Conservation (phyloP, 345 rosid species). For the Eucalyptus cloeziana region DNA sequence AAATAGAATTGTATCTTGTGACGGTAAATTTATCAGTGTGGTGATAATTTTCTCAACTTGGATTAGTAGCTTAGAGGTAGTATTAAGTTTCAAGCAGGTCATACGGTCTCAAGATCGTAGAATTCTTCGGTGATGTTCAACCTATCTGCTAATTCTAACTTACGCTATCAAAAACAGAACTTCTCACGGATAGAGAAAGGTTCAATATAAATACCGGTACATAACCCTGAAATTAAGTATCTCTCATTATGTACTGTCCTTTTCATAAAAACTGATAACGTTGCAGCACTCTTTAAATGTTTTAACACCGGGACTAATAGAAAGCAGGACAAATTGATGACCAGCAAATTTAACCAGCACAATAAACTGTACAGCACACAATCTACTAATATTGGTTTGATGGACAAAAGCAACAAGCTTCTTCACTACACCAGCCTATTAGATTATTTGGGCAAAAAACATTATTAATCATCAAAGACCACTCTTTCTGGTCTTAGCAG, state of each 20-base stretch:
- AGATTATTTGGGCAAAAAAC: neutral
- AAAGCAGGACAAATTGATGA: neutral
- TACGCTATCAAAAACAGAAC: neutral
- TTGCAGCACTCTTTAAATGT: neutral
- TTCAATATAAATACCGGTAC: neutral
- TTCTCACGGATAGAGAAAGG: neutral
- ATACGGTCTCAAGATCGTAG: neutral
- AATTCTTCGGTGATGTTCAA: neutral
- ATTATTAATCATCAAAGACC: neutral
- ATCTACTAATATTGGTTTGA: neutral
- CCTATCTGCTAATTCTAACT: neutral
- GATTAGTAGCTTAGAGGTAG: neutral
- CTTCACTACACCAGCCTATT: neutral
- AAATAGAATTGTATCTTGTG: neutral
- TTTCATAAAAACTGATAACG: neutral
- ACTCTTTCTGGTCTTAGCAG: neutral
- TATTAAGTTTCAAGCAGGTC: neutral
- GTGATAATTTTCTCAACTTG: neutral
- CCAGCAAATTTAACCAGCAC: neutral
- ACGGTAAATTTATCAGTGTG: neutral
- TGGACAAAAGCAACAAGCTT: neutral
- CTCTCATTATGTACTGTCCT: neutral
- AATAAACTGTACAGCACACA: neutral
- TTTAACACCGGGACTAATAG: neutral
- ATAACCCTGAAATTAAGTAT: neutral